A percentile compares a stretch with the other conserved stretches of the same genome.
phyloP scores from a whole-genome alignment of 495 filamentous ascomycete genomes.

The Aspergillus carlsbadensis region DNA sequence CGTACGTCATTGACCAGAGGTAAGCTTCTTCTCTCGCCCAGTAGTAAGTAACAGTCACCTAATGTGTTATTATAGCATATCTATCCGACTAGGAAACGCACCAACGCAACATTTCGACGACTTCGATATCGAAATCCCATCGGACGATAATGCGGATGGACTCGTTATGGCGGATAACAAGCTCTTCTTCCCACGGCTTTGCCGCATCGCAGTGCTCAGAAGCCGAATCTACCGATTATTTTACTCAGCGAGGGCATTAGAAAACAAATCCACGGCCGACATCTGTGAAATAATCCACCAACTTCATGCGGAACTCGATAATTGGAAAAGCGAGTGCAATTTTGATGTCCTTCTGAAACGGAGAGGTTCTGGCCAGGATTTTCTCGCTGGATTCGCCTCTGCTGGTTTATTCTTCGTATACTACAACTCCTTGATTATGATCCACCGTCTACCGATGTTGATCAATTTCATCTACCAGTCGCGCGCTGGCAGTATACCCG shows the following conservation, averaged over 20 bases:
- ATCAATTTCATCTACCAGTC: constrained; percentile 57
- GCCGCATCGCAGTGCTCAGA: constrained; percentile 82
- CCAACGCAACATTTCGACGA: constrained; percentile 93
- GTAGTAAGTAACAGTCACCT: not conserved
- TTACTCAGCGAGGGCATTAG: constrained; percentile 82
- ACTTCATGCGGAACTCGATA: constrained; percentile 81
- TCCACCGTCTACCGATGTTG: constrained; percentile 92
- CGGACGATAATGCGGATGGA: constrained; percentile 70
- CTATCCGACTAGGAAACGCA: constrained; percentile 81
- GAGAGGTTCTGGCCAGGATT: constrained; percentile 79
- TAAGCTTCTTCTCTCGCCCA: constrained; percentile 22
- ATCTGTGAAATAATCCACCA: constrained; percentile 85
- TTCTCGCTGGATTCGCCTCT: constrained; percentile 80
- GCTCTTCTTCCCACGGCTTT: constrained; percentile 86
- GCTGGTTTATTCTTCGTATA: constrained; percentile 89
- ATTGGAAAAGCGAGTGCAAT: constrained; percentile 84
- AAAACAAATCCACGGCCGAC: constrained; percentile 74
- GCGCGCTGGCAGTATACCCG: constrained; percentile 3
- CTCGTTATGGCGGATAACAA: constrained; percentile 70
- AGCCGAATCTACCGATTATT: constrained; percentile 87
- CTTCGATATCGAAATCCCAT: constrained; percentile 90
- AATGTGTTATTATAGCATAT: constrained; percentile 51
- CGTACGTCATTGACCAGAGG: constrained; percentile 93
- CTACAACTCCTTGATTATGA: constrained; percentile 93
- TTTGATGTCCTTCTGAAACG: constrained; percentile 73